phyloP scores from a whole-genome alignment of 495 filamentous ascomycete genomes.

The Cenococcum geophilum region DNA sequence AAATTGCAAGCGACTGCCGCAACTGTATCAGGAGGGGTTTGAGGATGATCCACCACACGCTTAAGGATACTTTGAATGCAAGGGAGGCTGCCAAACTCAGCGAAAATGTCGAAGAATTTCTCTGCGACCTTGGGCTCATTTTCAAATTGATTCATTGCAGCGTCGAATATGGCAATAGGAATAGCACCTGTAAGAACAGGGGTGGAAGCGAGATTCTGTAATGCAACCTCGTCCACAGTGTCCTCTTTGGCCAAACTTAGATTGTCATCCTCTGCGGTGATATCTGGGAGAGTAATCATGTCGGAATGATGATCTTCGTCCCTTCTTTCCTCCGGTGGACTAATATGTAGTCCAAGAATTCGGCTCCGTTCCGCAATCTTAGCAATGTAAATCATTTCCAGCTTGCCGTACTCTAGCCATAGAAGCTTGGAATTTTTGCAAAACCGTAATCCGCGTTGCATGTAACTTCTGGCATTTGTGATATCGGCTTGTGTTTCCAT shows the following conservation, averaged over 20 bases:
- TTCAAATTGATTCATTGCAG: slow-evolving; percentile 71
- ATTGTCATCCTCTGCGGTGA: slow-evolving; percentile 63
- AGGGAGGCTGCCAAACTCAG: slow-evolving; percentile 56
- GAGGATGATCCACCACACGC: slow-evolving; percentile 64
- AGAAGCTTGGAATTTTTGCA: slow-evolving; percentile 63
- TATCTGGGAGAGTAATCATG: slow-evolving; percentile 55
- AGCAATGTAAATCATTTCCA: slow-evolving; percentile 86
- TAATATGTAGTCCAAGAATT: slow-evolving; percentile 61
- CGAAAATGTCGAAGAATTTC: slow-evolving; percentile 75
- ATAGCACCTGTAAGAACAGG: slow-evolving; percentile 86
- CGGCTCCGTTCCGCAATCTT: slow-evolving; percentile 67
- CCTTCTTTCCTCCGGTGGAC: slow-evolving; percentile 35
- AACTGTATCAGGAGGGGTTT: slow-evolving; percentile 52
- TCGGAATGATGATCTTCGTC: slow-evolving; percentile 41
- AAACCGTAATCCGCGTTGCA: slow-evolving; percentile 83
- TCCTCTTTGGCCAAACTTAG: slow-evolving; percentile 49
- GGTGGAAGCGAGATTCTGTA: slow-evolving; percentile 63
- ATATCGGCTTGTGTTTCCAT: slow-evolving; percentile 78
- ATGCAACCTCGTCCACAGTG: slow-evolving; percentile 45
- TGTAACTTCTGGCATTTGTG: slow-evolving; percentile 73
- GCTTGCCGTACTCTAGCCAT: slow-evolving; percentile 84
- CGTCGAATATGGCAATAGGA: slow-evolving; percentile 85
- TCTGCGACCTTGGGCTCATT: slow-evolving; percentile 57
- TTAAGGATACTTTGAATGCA: slow-evolving; percentile 63
- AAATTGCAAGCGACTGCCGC: slow-evolving; percentile 63